Percentiles rank a stretch among this genome's conserved stretches.
Evolutionary conservation across 2,329 filamentous ascomycete species (phyloP).

Genomic region (Xylariaceae sp.): DNA sequence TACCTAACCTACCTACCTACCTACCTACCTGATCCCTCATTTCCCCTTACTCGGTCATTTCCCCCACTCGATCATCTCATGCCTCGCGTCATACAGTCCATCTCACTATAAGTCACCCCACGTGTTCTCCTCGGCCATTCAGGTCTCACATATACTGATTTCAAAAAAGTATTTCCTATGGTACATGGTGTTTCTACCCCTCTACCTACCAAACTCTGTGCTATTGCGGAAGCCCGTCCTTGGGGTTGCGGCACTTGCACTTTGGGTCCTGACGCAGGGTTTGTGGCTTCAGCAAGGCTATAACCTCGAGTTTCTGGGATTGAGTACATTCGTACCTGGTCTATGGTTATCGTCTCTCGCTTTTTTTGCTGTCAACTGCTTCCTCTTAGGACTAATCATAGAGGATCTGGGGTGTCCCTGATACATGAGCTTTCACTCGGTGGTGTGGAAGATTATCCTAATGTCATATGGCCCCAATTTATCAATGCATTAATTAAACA

Average conservation of each 20-base stretch:
- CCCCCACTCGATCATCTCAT: not conserved
- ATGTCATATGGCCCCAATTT: too few species aligned
- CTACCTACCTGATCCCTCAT: not conserved
- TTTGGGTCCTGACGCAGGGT: conserved; percentile 81
- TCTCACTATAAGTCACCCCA: not conserved
- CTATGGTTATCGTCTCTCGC: conserved; percentile 75
- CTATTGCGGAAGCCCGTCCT: conserved; percentile 65
- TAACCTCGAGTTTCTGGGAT: conserved; percentile 77
- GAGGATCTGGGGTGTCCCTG: conserved; percentile 56
- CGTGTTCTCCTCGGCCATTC: not conserved
- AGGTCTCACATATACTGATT: not conserved
- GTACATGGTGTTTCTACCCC: conserved; percentile 93
- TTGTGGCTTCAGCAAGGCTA: conserved; percentile 79
- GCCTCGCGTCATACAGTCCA: too few species aligned
- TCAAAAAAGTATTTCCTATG: conserved; percentile 86
- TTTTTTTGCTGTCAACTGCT: conserved; percentile 87
- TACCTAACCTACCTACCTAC: not conserved
- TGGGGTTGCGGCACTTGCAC: conserved; percentile 67
- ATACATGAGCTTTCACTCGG: not conserved
- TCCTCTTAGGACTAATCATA: conserved; percentile 83
- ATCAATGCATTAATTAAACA: too few species aligned
- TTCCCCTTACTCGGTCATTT: not conserved
- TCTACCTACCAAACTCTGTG: conserved; percentile 84
- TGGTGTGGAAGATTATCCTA: not conserved
- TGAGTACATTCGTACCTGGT: conserved; percentile 83